Conservation (phyloP, 2,329 filamentous ascomycete genomes). For the Cladosporium sp. region DNA sequence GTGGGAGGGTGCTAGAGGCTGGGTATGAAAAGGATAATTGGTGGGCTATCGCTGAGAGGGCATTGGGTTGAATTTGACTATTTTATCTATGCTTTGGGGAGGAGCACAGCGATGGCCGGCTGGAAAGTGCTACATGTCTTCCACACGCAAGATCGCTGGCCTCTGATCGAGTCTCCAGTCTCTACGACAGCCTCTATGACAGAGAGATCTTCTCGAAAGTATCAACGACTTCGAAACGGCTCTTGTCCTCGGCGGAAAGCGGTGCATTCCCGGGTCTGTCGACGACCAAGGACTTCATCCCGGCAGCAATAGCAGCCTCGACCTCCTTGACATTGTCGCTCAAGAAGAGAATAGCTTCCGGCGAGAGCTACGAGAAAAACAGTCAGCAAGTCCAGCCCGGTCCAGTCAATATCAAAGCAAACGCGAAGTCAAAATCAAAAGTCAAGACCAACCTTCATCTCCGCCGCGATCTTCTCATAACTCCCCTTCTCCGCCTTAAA, state of each 20-base stretch:
- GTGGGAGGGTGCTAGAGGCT: slow-evolving; percentile 69
- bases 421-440: too few relatives aligned
- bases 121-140: too few relatives aligned
- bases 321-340: slow-evolving; percentile 69
- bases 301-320: slow-evolving; percentile 40
- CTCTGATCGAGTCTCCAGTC: too few relatives aligned
- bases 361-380: not conserved
- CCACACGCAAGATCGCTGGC: too few relatives aligned
- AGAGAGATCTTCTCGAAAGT: slow-evolving; percentile 24
- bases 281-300: slow-evolving; percentile 41
- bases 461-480: slow-evolving; percentile 61
- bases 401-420: not conserved
- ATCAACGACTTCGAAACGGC: slow-evolving; percentile 23
- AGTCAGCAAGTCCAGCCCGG: not conserved
- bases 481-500: slow-evolving; percentile 64
- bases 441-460: slow-evolving; percentile 33
- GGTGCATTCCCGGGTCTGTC: slow-evolving; percentile 67
- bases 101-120: too few relatives aligned
- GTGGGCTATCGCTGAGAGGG: slow-evolving; percentile 68
- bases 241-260: slow-evolving; percentile 48
- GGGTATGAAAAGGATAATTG: slow-evolving; percentile 98
- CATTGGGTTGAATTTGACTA: too few relatives aligned
- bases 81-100: too few relatives aligned
- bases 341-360: slow-evolving; percentile 56
- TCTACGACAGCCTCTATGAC: too few relatives aligned